These are phyloP conservation scores for Micractinium sp. DNA, from an alignment of 139 green algal species.

Conservation along the genomic window DNA sequence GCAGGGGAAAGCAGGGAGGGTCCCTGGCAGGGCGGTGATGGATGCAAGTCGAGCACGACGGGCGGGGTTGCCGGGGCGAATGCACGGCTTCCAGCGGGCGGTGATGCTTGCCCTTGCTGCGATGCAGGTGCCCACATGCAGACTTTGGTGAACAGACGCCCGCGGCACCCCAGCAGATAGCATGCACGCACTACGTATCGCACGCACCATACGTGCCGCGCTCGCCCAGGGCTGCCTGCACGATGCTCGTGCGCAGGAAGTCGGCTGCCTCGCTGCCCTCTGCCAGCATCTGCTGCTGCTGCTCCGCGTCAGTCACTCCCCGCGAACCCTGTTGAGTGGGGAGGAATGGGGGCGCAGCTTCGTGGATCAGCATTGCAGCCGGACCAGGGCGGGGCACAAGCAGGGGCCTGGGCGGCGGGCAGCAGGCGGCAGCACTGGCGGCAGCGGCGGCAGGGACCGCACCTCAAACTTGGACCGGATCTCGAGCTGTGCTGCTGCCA, in stretches of 20 bases:
- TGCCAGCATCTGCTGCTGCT: conserved; percentile 29
- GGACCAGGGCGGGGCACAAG: neutral
- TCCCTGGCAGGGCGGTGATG: neutral
- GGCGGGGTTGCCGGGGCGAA: too few relatives aligned
- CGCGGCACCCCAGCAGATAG: neutral
- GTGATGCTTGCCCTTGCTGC: neutral
- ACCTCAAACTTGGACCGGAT: conserved; percentile 42
- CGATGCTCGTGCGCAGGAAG: conserved; percentile 35
- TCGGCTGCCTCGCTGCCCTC: conserved; percentile 34
- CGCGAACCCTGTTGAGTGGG: conserved; percentile 6
- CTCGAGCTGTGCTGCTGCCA: conserved; percentile 26
- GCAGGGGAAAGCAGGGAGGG: neutral
- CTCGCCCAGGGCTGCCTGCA: conserved; percentile 42
- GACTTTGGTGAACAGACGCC: neutral
- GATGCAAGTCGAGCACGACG: neutral
- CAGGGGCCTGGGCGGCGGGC: neutral
- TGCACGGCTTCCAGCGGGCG: too few relatives aligned
- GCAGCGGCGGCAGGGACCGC: neutral
- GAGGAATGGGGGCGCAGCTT: too few relatives aligned
- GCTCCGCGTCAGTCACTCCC: neutral
- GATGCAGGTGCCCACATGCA: neutral
- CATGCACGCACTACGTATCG: neutral
- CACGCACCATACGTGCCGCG: conserved; percentile 34
- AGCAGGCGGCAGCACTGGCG: neutral
- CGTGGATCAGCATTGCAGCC: neutral